A percentile compares a stretch with the other conserved stretches of the same genome.
Conservation (phyloP, 495 filamentous ascomycete species). For the Bacidia gigantensis region DNA sequence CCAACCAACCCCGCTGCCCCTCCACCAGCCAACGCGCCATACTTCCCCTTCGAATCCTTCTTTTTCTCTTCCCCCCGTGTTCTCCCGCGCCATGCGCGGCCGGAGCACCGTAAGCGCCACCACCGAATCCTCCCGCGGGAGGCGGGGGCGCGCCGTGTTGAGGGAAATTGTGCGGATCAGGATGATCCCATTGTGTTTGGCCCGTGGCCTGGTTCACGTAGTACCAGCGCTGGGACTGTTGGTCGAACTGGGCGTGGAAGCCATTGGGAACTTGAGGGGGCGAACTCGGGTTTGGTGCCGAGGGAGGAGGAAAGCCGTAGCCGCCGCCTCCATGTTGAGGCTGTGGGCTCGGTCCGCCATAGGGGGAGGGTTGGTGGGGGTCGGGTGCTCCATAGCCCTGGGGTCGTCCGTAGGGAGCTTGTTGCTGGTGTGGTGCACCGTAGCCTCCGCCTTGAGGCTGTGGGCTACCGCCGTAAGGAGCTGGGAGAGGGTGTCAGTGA, state of each 20-base stretch:
- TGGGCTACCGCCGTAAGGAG: background rate
- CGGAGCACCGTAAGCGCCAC: background rate
- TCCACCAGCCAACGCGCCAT: slow-evolving; percentile 8
- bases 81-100: background rate
- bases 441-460: background rate
- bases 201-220: slow-evolving; percentile 3
- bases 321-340: background rate
- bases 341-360: background rate
- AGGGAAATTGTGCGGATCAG: slow-evolving; percentile 5
- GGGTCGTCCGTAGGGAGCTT: background rate
- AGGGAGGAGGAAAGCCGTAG: background rate
- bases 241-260: slow-evolving; percentile 2
- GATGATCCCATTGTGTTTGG: background rate
- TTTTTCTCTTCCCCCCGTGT: slow-evolving; percentile 6
- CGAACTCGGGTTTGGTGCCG: background rate
- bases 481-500: background rate
- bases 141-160: slow-evolving; percentile 1
- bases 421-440: background rate
- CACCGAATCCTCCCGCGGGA: background rate
- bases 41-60: slow-evolving; percentile 13
- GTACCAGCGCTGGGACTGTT: background rate
- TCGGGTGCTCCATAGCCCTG: background rate
- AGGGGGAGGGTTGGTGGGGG: background rate
- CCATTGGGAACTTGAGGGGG: slow-evolving; percentile 4
- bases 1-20: background rate